Conservation (phyloP, 257 asterid genomes). For the Ballota nigra region DNA sequence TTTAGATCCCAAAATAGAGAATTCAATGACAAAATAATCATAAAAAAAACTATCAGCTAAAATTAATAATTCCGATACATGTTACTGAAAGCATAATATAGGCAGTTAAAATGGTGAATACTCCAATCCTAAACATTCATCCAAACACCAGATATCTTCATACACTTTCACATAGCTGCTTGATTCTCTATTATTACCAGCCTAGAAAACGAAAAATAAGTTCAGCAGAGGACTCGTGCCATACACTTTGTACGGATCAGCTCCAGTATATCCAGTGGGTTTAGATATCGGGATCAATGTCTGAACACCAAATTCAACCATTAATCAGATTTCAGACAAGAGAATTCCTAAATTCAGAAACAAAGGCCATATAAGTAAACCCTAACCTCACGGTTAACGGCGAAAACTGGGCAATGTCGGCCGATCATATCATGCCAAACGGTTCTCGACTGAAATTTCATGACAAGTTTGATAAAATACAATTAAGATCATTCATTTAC, state of each 20-base stretch:
- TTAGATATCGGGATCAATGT: conserved; percentile 82
- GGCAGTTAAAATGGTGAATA: not conserved
- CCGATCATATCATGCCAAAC: conserved; percentile 98
- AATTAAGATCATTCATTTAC: not conserved
- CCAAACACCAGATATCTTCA: not conserved
- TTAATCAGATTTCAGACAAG: not conserved
- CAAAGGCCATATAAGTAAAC: conserved; percentile 21
- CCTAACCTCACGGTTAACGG: conserved; percentile 95
- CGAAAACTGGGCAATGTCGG: conserved; percentile 83
- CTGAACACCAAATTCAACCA: conserved; percentile 35
- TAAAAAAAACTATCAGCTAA: not conserved
- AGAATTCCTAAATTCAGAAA: not conserved
- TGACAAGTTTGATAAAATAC: not conserved
- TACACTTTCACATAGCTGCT: not conserved
- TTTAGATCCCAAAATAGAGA: not conserved
- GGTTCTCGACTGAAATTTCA: conserved; percentile 63
- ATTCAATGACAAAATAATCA: not conserved
- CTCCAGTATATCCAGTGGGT: conserved; percentile 92
- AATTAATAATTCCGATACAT: not conserved
- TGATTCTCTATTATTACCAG: not conserved
- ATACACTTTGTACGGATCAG: conserved; percentile 94
- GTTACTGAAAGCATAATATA: not conserved
- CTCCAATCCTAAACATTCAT: not conserved
- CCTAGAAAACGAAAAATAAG: conserved; percentile 7
- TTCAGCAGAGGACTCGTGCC: conserved; percentile 24